Base-by-base conservation (phyloP, 306 rosid genomes). In the Fragaria vesca region DNA sequence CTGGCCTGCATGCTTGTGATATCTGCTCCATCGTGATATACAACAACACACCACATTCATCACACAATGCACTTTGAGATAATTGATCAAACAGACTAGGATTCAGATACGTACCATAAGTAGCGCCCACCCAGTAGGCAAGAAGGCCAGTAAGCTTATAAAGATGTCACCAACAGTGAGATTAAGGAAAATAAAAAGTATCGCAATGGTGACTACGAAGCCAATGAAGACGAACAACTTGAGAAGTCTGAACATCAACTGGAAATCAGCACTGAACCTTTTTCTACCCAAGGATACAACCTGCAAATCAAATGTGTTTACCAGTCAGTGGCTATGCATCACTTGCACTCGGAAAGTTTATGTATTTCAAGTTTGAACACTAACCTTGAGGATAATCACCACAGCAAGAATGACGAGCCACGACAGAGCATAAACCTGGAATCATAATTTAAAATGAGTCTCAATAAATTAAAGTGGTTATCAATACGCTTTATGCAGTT, bases 71-170 rank as follows among this genome's bases (percentile, higher is more conserved):
- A 65, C 24, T 42, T 68, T 34, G 48, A 16, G 3, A 8, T 2
- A 18, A 40, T 20, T n/a, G 15, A 79, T 34, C 32, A 24, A 60
- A 46, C 71, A 16, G 62, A 26, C 43, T 34, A 12, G 46, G 42
- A 76, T 66, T 71, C 43, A 71, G 75, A 40, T 34, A 36, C 15
- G 57, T 86, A 94, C 98, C 97, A 77, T 87, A 63, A 95, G 82
- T 40, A 95, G 81, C 46, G 97, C 99, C 99, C 99, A 95, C 26
- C 90, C 94, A 1, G 97, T 95, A 60, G 99, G 99, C 89, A 90
- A 30, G 87, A 93, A 95, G 79, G 97, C 99, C 40, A 95, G 82
- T 16, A 95, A 83, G 78, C 99, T 93, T 0, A 88, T 87, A 82
- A 93, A 91, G 79, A 95, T 88, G 85, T 93, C 99, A 66, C 91